Conservation (phyloP, 345 rosid genomes). For the Mercurialis annua region DNA sequence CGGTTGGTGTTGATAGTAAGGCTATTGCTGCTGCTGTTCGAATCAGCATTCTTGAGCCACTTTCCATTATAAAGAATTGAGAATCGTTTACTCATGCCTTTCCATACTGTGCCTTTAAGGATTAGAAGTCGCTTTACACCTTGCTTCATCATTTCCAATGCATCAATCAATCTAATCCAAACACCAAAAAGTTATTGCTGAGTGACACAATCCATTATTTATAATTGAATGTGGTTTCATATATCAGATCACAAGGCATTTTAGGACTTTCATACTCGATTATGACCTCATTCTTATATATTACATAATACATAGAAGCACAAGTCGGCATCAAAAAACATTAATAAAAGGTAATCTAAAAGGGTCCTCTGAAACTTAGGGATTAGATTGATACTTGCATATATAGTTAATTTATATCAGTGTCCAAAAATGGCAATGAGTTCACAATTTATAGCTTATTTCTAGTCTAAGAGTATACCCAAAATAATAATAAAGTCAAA, state of each 20-base stretch:
- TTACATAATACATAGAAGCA: neutral
- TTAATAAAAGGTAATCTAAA: neutral
- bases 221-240: neutral
- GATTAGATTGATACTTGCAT: neutral
- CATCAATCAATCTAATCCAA: conserved; percentile 76
- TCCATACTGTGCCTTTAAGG: conserved; percentile 70
- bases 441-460: neutral
- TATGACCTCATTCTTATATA: neutral
- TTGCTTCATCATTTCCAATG: conserved; percentile 98
- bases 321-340: neutral
- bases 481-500: too few species aligned
- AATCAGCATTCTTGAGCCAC: conserved; percentile 84
- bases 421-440: neutral
- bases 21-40: conserved; percentile 45
- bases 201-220: neutral
- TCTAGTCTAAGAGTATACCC: too few species aligned
- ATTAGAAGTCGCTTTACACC: conserved; percentile 89
- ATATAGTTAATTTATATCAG: neutral
- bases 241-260: neutral
- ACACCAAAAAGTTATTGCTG: neutral
- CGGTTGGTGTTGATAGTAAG: conserved; percentile 40
- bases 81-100: conserved; percentile 96
- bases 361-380: neutral
- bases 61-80: conserved; percentile 75
- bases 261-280: neutral